Conservation (phyloP, 176 grass and related monocot species). For the Hordeum marinum region DNA sequence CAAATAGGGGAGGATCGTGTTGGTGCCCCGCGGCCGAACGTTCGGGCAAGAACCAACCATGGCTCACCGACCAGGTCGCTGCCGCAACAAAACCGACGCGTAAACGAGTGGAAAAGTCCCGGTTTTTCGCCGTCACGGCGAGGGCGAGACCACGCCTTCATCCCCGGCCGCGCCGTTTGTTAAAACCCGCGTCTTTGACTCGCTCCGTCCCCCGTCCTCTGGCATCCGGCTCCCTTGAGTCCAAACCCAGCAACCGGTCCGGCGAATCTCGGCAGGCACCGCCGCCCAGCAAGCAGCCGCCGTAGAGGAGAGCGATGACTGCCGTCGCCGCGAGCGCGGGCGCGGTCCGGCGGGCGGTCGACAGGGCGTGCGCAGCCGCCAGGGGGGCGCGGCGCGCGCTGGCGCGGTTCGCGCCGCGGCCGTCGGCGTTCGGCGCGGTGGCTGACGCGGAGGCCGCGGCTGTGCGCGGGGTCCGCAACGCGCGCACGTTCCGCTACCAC, state of each 20-base stretch:
- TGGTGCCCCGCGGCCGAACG: neutral
- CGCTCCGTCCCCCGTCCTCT: neutral
- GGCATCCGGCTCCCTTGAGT: neutral
- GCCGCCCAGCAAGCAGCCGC: neutral
- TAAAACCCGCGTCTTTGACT: slow-evolving; percentile 14
- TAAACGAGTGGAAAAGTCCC: neutral
- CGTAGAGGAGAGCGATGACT: neutral
- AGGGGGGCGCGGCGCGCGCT: slow-evolving; percentile 47
- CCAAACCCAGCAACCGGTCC: neutral
- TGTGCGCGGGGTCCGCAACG: slow-evolving; percentile 73
- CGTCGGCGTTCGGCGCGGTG: slow-evolving; percentile 48
- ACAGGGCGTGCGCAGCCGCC: slow-evolving; percentile 42
- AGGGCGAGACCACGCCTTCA: neutral
- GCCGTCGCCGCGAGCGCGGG: slow-evolving; percentile 31
- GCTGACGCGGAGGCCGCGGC: slow-evolving; percentile 68
- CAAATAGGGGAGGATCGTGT: neutral
- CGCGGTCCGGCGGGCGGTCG: slow-evolving; percentile 54
- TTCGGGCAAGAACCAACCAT: neutral
- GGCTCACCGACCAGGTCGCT: neutral
- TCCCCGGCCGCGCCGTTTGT: neutral
- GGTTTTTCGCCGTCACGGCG: neutral
- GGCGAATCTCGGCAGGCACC: neutral
- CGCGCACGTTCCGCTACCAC: slow-evolving; percentile 65
- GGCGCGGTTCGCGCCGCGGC: slow-evolving; percentile 56
- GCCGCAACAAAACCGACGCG: slow-evolving; percentile 3